Base-by-base conservation (phyloP, 345 rosid species). In the Camelina laxa region DNA sequence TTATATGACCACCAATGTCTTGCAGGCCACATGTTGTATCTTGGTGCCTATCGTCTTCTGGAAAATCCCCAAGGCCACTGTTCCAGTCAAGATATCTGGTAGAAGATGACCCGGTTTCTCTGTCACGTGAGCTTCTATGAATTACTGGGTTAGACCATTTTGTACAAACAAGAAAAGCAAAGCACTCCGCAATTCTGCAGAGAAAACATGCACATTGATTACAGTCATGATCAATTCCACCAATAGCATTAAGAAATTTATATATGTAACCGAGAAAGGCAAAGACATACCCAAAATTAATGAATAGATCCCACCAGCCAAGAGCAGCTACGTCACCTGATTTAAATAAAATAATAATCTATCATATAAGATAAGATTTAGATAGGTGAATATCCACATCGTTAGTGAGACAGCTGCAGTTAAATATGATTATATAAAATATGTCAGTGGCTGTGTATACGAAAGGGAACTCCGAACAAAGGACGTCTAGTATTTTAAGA, bases 121-220 rank as follows among this genome's bases (percentile, higher is more conserved):
- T 84, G 48, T 82, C 60, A 54, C 30, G 72, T 55, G 84, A 54
- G 75, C 72, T 82, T 85, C 85, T 85, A 80, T 94, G 98, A 69
- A 94, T 94, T 54, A 82, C 82, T 65, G 97, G 97, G 81, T 94
- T 94, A 7, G 96, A 91, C 98, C 96, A 91, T 83, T 82, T 91
- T 42, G 97, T 88, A 75, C 97, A 89, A 72, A 93, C 98, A 60
- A 93, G 97, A 82, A 86, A 93, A 48, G 98, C 88, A 79, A 93
- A 94, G 85, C 95, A 90, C 85, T 94, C 92, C 19, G 98, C 97
- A 75, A 91, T 90, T 64, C 96, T 94, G 92, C 77, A 83, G 58
- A 69, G 56, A 65, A 82, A 66, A 56, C 76, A 15, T 60, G 58
- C 21, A 68, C 30, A 69, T 57, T 75, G 62, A 65, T 74, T 75